These are phyloP conservation scores for Tuber borchii DNA, from an alignment of 495 filamentous ascomycete species.

Conservation along the genomic window DNA sequence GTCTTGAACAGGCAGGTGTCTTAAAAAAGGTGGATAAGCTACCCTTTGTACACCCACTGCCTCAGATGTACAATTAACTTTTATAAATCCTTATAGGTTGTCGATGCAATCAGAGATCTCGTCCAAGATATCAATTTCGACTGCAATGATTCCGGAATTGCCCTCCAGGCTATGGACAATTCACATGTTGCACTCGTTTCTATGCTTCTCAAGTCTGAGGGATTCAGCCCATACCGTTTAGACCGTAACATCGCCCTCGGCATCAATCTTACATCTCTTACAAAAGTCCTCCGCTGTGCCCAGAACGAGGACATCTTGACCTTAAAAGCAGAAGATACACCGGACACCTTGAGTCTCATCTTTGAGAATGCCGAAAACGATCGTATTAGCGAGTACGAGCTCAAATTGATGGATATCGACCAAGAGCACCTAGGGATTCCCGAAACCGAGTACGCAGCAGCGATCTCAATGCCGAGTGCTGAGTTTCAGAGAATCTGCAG, in stretches of 20 bases:
- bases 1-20: slow-evolving; percentile 85
- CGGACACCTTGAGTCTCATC: slow-evolving; percentile 87
- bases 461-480: slow-evolving; percentile 73
- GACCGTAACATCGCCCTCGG: slow-evolving; percentile 98
- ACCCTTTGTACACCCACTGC: neutral
- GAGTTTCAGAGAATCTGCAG: slow-evolving; percentile 95
- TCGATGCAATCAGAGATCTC: slow-evolving; percentile 98
- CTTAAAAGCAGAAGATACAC: slow-evolving; percentile 93
- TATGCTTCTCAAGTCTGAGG: slow-evolving; percentile 94
- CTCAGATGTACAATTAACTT: neutral
- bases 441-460: slow-evolving; percentile 94
- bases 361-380: slow-evolving; percentile 91
- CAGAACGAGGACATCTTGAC: slow-evolving; percentile 94
- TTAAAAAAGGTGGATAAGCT: slow-evolving; percentile 75
- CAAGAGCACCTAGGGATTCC: slow-evolving; percentile 98
- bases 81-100: slow-evolving; percentile 56
- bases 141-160: slow-evolving; percentile 99
- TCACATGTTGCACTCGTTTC: slow-evolving; percentile 98
- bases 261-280: slow-evolving; percentile 91
- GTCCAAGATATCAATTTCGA: slow-evolving; percentile 99
- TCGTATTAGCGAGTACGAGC: slow-evolving; percentile 92
- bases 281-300: slow-evolving; percentile 91
- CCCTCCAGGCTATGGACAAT: slow-evolving; percentile 99
- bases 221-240: slow-evolving; percentile 94
- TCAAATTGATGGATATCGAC: slow-evolving; percentile 99